These are phyloP conservation scores for Cutaneotrichosporon spelunceum DNA, from an alignment of 1,284 basidiomycete species.

Conservation along the genomic window DNA sequence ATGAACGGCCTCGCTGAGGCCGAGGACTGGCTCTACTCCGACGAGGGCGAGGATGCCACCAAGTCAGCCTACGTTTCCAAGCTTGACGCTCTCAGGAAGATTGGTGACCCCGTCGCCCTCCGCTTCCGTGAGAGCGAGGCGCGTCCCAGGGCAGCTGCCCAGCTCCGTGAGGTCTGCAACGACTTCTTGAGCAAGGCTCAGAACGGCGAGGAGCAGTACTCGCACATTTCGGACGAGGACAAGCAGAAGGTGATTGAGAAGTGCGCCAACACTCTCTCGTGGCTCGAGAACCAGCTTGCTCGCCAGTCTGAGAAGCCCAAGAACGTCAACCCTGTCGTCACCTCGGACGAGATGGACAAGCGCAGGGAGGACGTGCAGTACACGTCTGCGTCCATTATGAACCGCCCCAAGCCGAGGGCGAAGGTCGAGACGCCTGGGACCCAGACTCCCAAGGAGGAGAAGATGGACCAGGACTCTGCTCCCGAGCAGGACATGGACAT, in stretches of 20 bases:
- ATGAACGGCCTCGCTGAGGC: conserved; percentile 66
- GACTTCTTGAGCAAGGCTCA: conserved; percentile 76
- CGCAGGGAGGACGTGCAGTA: conserved; percentile 84
- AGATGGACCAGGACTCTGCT: conserved; percentile 59
- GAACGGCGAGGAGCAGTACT: conserved; percentile 72
- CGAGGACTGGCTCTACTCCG: conserved; percentile 92
- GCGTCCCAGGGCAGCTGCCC: conserved; percentile 65
- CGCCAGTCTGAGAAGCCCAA: conserved; percentile 80
- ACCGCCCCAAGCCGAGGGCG: conserved; percentile 79
- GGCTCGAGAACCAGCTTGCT: conserved; percentile 84
- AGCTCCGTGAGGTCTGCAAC: conserved; percentile 79
- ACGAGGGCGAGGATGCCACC: conserved; percentile 89
- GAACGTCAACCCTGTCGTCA: conserved; percentile 79
- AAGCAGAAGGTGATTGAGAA: conserved; percentile 66
- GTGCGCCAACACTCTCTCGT: conserved; percentile 73
- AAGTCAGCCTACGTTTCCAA: conserved; percentile 83
- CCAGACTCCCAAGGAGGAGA: conserved; percentile 57
- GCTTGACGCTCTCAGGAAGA: conserved; percentile 71
- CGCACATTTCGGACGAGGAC: conserved; percentile 84
- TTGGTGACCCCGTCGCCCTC: conserved; percentile 78
- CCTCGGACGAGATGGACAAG: conserved; percentile 74
- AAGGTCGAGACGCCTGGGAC: conserved; percentile 55
- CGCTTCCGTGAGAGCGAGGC: conserved; percentile 79
- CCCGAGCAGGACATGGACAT: conserved; percentile 47
- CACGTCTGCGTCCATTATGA: conserved; percentile 76